These are phyloP conservation scores for Diversispora epigaea DNA, from an alignment of 192 early-diverging fungal genomes.

Conservation along the genomic window DNA sequence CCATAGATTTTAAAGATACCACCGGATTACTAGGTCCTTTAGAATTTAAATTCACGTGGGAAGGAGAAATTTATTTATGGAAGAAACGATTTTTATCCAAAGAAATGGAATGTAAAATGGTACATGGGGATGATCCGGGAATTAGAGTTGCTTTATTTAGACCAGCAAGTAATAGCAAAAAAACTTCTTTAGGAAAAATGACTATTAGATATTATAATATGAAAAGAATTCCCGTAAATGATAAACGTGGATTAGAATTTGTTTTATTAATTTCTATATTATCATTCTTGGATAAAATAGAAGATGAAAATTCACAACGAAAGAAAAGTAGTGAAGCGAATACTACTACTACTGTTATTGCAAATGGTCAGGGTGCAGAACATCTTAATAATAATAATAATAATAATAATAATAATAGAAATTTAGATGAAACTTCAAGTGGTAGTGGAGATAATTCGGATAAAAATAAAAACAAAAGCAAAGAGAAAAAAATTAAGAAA, in stretches of 20 bases:
- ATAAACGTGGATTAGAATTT: slow-evolving; percentile 26
- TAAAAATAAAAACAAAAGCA: too few species aligned
- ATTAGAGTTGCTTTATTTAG: slow-evolving; percentile 12
- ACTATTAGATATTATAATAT: slow-evolving; percentile 27
- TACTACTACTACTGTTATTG: too few species aligned
- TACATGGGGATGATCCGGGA: slow-evolving; percentile 12
- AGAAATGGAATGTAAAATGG: slow-evolving; percentile 33
- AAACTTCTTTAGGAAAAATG: background rate
- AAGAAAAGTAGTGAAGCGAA: too few species aligned
- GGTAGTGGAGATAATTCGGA: too few species aligned
- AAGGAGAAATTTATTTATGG: slow-evolving; percentile 23
- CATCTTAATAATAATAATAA: too few species aligned
- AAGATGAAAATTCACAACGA: background rate
- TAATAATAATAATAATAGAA: too few species aligned
- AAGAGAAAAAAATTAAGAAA: too few species aligned
- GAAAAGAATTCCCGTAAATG: slow-evolving; percentile 8
- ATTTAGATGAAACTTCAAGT: too few species aligned
- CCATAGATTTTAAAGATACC: slow-evolving; percentile 8
- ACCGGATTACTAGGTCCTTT: slow-evolving; percentile 2
- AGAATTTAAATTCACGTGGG: slow-evolving; percentile 23
- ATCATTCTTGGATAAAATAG: slow-evolving; percentile 26
- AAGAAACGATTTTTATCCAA: slow-evolving; percentile 5
- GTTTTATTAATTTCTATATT: slow-evolving; percentile 12
- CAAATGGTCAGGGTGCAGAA: too few species aligned
- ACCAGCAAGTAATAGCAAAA: background rate